phyloP scores from a whole-genome alignment of 2,329 filamentous ascomycete species.

The Canariomyces notabilis region DNA sequence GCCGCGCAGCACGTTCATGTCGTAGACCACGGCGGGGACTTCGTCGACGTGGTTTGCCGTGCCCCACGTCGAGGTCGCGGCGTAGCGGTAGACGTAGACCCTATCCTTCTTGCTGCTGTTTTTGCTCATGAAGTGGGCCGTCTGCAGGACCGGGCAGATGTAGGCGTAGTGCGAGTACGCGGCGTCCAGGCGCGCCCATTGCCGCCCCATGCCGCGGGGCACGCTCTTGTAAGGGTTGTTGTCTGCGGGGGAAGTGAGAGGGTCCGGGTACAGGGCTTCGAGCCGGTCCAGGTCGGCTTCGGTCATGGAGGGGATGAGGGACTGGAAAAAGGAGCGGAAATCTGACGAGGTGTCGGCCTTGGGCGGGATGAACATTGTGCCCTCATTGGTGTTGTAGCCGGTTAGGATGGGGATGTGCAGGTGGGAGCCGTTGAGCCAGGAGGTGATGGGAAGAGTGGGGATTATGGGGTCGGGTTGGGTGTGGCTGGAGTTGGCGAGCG shows the following conservation, averaged over 20 bases:
- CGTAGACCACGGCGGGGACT: constrained; percentile 39
- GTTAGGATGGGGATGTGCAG: constrained; percentile 60
- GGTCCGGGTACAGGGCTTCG: constrained; percentile 58
- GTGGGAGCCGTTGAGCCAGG: constrained; percentile 50
- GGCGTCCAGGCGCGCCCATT: constrained; percentile 54
- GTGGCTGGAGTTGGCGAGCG: constrained; percentile 18
- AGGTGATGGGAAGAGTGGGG: constrained; percentile 50
- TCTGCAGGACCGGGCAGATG: constrained; percentile 58
- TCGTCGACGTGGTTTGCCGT: constrained; percentile 47
- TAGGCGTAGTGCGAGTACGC: constrained; percentile 63
- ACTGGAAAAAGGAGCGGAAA: constrained; percentile 57
- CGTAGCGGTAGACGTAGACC: constrained; percentile 57
- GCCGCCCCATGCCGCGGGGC: constrained; percentile 40
- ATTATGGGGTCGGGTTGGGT: constrained; percentile 42
- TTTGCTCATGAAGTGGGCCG: constrained; percentile 42
- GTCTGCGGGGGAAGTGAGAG: constrained; percentile 31
- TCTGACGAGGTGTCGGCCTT: constrained; percentile 42
- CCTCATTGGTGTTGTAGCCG: constrained; percentile 68
- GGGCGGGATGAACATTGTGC: constrained; percentile 56
- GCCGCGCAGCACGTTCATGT: constrained; percentile 31
- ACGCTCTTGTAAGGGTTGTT: constrained; percentile 29
- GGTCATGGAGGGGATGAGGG: constrained; percentile 54
- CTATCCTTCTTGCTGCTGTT: constrained; percentile 14
- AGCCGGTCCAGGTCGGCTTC: constrained; percentile 49
- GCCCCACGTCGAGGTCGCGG: constrained; percentile 38